Conservation (phyloP, 1,284 basidiomycete genomes). For the Sporisorium graminicola region DNA sequence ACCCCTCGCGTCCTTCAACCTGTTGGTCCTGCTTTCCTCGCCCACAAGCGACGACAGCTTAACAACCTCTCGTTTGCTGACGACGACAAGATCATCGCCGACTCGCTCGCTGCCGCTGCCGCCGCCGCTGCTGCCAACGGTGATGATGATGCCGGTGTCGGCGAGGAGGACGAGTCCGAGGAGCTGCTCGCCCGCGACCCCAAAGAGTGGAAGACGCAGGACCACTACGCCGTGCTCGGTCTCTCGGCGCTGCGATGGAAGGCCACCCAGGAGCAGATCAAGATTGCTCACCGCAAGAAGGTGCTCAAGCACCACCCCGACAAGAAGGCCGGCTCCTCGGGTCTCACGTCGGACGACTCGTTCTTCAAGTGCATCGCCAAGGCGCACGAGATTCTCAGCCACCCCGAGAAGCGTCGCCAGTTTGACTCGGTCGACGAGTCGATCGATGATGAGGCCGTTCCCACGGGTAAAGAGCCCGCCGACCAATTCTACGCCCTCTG, state of each 20-base stretch:
- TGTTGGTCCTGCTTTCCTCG: slow-evolving; percentile 64
- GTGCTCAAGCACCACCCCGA: slow-evolving; percentile 99
- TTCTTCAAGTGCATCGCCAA: slow-evolving; percentile 99
- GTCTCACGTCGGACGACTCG: slow-evolving; percentile 89
- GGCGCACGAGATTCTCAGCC: slow-evolving; percentile 89
- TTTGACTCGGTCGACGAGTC: slow-evolving; percentile 96
- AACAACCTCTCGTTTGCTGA: slow-evolving; percentile 62
- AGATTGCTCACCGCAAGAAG: slow-evolving; percentile 98
- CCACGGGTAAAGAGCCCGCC: slow-evolving; percentile 71
- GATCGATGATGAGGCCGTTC: slow-evolving; percentile 76
- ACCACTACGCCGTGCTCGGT: slow-evolving; percentile 96
- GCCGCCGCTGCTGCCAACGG: slow-evolving; percentile 78
- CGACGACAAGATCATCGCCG: slow-evolving; percentile 62
- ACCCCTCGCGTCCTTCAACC: slow-evolving; percentile 55
- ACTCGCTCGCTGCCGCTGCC: slow-evolving; percentile 66
- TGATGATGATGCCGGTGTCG: slow-evolving; percentile 83
- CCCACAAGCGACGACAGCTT: slow-evolving; percentile 63
- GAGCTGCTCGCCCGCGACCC: slow-evolving; percentile 84
- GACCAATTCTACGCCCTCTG: slow-evolving; percentile 77
- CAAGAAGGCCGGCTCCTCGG: slow-evolving; percentile 86
- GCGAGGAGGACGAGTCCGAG: slow-evolving; percentile 86
- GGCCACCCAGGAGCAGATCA: slow-evolving; percentile 92
- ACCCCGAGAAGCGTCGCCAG: slow-evolving; percentile 88
- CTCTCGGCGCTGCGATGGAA: slow-evolving; percentile 89
- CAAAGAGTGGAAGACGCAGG: slow-evolving; percentile 99